These are phyloP conservation scores for Vigna radiata DNA, from an alignment of 306 rosid genomes.

Conservation along the genomic window DNA sequence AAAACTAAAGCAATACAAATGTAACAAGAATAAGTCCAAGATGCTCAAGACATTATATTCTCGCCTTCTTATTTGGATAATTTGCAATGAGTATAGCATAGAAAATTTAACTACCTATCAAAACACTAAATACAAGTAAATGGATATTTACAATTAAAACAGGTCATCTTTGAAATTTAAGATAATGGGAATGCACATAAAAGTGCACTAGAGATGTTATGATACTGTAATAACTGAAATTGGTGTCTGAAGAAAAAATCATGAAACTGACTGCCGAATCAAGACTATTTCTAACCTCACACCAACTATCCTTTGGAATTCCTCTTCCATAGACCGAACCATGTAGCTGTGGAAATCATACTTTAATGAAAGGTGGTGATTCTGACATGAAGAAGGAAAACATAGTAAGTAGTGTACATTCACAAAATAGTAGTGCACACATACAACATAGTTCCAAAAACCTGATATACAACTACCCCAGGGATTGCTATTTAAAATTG, in stretches of 20 bases:
- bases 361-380: conserved; percentile 75
- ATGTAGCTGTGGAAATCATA: conserved; percentile 98
- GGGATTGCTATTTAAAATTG: conserved; percentile 10
- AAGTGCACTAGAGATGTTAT: conserved; percentile 18
- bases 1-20: conserved; percentile 37
- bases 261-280: conserved; percentile 34
- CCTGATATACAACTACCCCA: conserved; percentile 26
- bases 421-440: conserved; percentile 22
- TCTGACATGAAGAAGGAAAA: conserved; percentile 66
- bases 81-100: background rate
- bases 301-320: conserved; percentile 95
- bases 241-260: conserved; percentile 8
- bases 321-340: conserved; percentile 99
- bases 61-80: conserved; percentile 25
- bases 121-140: conserved; percentile 11
- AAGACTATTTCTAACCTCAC: conserved; percentile 70
- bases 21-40: conserved; percentile 4
- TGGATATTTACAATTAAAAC: background rate
- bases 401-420: conserved; percentile 30
- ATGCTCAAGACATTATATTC: conserved; percentile 1
- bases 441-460: conserved; percentile 25
- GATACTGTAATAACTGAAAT: conserved; percentile 19
- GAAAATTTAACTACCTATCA: conserved; percentile 12
- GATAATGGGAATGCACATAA: conserved; percentile 23
- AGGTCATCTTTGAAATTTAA: background rate